A percentile compares a stretch with the other conserved stretches of the same genome.
These are phyloP conservation scores for Dothideomycetidae sp. DNA, from an alignment of 2,329 filamentous ascomycete genomes.

Conservation along the genomic window DNA sequence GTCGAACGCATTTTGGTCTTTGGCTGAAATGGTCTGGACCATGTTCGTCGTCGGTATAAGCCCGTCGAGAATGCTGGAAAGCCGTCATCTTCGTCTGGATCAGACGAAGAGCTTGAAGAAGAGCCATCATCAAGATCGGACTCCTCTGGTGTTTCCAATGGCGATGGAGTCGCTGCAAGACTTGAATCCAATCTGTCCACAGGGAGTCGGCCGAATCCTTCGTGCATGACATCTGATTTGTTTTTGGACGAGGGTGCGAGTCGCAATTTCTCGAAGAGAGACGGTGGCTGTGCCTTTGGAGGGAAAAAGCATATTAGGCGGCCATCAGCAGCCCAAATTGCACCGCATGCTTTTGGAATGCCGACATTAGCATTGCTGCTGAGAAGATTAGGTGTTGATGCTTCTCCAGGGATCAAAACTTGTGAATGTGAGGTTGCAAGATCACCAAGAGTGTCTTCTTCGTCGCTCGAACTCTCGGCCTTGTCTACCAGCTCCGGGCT, in stretches of 20 bases:
- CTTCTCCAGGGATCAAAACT: slow-evolving; percentile 14
- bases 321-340: slow-evolving; percentile 43
- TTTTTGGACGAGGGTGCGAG: slow-evolving; percentile 32
- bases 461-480: slow-evolving; percentile 58
- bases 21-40: slow-evolving; percentile 20
- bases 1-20: slow-evolving; percentile 12
- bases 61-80: slow-evolving; percentile 8
- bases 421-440: slow-evolving; percentile 27
- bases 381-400: slow-evolving; percentile 36
- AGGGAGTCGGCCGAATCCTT: slow-evolving; percentile 48
- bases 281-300: slow-evolving; percentile 36
- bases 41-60: slow-evolving; percentile 10
- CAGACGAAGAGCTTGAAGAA: slow-evolving; percentile 24
- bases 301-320: slow-evolving; percentile 45
- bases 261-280: slow-evolving; percentile 16
- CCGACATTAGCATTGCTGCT: slow-evolving; percentile 51
- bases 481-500: slow-evolving; percentile 26
- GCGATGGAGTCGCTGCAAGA: slow-evolving; percentile 6
- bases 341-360: slow-evolving; percentile 44
- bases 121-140: slow-evolving; percentile 15
- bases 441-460: slow-evolving; percentile 22
- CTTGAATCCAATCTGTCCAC: slow-evolving; percentile 35
- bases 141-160: slow-evolving; percentile 12
- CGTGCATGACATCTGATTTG: slow-evolving; percentile 33
- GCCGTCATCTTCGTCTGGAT: slow-evolving; percentile 16